These are phyloP conservation scores for Sabuloglossum arenarium DNA, from an alignment of 495 filamentous ascomycete species.

Conservation along the genomic window DNA sequence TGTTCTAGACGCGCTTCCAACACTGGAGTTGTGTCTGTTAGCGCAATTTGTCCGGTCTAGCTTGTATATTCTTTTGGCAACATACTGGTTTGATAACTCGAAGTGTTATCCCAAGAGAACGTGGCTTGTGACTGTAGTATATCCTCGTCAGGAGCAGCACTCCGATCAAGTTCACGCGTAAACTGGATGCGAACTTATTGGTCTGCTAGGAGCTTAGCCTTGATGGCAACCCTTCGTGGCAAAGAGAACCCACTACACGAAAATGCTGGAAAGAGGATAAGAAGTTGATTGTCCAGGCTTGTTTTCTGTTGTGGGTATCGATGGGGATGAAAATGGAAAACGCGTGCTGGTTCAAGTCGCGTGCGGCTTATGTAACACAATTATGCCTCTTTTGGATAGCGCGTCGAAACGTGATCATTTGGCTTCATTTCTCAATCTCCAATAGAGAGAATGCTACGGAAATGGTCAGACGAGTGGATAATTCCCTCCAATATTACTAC, in stretches of 20 bases:
- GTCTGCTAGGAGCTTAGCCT: background rate
- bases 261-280: background rate
- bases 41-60: background rate
- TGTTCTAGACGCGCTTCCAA: constrained; percentile 94
- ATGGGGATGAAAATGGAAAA: constrained; percentile 6
- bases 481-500: too few relatives aligned
- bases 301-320: background rate
- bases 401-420: background rate
- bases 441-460: too few relatives aligned
- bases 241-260: too few relatives aligned
- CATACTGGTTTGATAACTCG: background rate
- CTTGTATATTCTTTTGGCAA: background rate
- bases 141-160: background rate
- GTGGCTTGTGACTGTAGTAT: background rate
- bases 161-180: background rate
- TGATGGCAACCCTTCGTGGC: background rate
- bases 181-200: too few relatives aligned
- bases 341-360: constrained; percentile 4
- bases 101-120: background rate
- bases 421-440: too few relatives aligned
- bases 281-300: background rate
- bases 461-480: too few relatives aligned
- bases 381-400: background rate
- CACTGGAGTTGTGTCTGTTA: constrained; percentile 29
- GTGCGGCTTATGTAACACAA: background rate